Evolutionary conservation across 192 early-diverging fungal species (phyloP).

Genomic region (Mortierella alpina): DNA sequence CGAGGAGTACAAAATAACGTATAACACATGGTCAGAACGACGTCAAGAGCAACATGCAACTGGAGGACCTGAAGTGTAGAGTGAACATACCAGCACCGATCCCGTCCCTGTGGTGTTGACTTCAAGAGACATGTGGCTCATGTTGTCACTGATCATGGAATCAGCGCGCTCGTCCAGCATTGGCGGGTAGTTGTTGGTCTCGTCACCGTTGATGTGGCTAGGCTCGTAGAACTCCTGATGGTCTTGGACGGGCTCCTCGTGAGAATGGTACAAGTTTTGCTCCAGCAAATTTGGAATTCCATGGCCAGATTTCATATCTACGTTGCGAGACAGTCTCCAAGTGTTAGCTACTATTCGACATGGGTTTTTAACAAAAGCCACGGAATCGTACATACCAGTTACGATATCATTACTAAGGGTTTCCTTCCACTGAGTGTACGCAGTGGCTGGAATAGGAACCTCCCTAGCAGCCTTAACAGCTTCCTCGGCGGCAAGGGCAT

Average conservation of each 20-base stretch:
- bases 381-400: conserved; percentile 54
- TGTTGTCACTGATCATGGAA: conserved; percentile 57
- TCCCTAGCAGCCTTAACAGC: conserved; percentile 52
- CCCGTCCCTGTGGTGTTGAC: conserved; percentile 82
- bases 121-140: conserved; percentile 76
- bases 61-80: background rate
- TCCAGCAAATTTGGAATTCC: conserved; percentile 17
- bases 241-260: conserved; percentile 17
- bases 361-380: background rate
- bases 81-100: conserved; percentile 62
- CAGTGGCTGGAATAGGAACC: conserved; percentile 58
- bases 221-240: conserved; percentile 1
- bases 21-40: background rate
- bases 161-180: conserved; percentile 21
- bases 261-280: conserved; percentile 8
- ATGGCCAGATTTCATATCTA: conserved; percentile 33
- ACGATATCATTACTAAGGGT: conserved; percentile 70
- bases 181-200: background rate
- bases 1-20: background rate
- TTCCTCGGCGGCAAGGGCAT: conserved; percentile 65
- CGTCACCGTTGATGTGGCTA: conserved; percentile 14
- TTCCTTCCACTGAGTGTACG: conserved; percentile 71
- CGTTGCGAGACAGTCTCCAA: background rate
- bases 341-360: background rate
- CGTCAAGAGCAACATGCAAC: background rate